These are phyloP conservation scores for Dictyostelium purpureum DNA, from an alignment of 78 protist species.

Conservation along the genomic window DNA sequence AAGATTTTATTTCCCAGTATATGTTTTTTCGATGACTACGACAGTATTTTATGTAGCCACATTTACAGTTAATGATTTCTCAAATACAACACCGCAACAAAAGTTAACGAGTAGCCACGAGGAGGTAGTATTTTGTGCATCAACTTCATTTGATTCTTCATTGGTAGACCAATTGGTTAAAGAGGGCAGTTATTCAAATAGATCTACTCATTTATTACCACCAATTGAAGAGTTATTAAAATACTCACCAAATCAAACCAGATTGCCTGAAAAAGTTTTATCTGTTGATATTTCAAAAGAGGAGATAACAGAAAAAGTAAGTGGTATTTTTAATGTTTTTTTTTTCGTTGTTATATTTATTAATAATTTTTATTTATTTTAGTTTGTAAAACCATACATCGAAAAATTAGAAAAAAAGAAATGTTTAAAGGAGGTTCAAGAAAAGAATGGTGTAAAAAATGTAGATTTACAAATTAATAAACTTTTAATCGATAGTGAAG, in stretches of 20 bases:
- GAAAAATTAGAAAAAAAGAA: conserved; percentile 12
- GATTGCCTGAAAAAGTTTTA: conserved; percentile 17
- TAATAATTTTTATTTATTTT: background rate
- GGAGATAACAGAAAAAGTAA: conserved; percentile 42
- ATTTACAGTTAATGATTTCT: conserved; percentile 5
- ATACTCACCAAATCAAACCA: background rate
- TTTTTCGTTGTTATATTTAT: background rate
- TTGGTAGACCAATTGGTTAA: conserved; percentile 31
- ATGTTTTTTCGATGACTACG: conserved; percentile 21
- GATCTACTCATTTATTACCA: conserved; percentile 46
- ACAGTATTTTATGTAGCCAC: conserved; percentile 21
- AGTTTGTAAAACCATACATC: conserved; percentile 27
- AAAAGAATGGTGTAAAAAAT: conserved; percentile 9
- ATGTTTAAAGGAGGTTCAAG: conserved; percentile 23
- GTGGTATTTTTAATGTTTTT: background rate
- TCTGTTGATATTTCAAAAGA: conserved; percentile 58
- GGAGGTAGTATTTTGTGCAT: conserved; percentile 64
- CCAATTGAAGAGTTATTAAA: conserved; percentile 4
- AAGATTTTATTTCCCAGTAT: conserved; percentile 75
- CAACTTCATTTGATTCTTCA: conserved; percentile 36
- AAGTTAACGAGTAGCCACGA: conserved; percentile 4
- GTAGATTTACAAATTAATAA: conserved; percentile 16
- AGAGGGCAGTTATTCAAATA: conserved; percentile 25
- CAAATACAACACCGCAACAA: background rate
- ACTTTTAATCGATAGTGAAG: conserved; percentile 24